Conservation (phyloP, 148 eudicot species). For the Beta vulgaris region DNA sequence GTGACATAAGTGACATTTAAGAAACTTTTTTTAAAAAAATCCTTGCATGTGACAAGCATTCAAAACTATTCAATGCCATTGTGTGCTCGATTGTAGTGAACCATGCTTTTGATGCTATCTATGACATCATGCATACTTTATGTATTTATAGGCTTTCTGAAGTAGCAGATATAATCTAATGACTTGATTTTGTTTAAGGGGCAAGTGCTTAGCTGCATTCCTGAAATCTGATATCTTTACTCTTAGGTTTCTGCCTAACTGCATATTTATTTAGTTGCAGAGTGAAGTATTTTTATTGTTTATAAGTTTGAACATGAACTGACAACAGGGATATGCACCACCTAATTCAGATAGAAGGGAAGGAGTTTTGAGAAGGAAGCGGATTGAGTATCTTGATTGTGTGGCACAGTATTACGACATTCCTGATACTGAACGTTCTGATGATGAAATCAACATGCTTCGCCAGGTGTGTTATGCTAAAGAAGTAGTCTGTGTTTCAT, state of each 20-base stretch:
- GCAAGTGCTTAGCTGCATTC: background rate
- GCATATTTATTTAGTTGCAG: slow-evolving; percentile 5
- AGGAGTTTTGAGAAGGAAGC: slow-evolving; percentile 94
- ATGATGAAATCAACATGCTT: slow-evolving; percentile 97
- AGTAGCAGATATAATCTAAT: background rate
- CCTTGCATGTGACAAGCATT: background rate
- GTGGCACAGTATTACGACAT: slow-evolving; percentile 88
- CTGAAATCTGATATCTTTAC: background rate
- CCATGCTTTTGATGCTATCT: background rate
- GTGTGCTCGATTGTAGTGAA: background rate
- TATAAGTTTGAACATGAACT: slow-evolving; percentile 62
- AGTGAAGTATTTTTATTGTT: slow-evolving; percentile 19
- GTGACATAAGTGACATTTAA: background rate
- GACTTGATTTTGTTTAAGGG: background rate
- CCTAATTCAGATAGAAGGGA: slow-evolving; percentile 99
- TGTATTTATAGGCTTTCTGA: background rate
- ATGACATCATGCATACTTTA: background rate
- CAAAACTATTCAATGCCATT: background rate
- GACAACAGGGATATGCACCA: slow-evolving; percentile 99
- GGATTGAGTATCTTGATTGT: slow-evolving; percentile 82
- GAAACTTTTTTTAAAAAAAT: background rate
- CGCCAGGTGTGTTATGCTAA: slow-evolving; percentile 63
- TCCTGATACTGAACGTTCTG: slow-evolving; percentile 84
- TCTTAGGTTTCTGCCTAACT: background rate
- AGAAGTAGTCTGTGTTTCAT: background rate